A percentile compares a stretch with the other conserved stretches of the same genome.
Evolutionary conservation across 306 rosid species (phyloP).

Genomic region (Vachellia collinsii): DNA sequence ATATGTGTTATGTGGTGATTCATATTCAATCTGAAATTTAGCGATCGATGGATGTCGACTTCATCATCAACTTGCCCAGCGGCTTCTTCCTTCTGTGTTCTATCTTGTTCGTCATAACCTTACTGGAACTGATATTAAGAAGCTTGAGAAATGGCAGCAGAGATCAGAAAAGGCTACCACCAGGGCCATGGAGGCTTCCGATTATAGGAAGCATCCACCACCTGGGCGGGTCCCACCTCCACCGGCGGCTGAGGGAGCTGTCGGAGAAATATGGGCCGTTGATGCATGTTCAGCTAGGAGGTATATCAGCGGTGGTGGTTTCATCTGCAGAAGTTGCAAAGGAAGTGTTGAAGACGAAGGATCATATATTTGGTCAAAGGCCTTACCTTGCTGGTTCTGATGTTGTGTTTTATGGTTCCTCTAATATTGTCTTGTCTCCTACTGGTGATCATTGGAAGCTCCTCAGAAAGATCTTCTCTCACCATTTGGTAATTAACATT

Average conservation of each 20-base stretch:
- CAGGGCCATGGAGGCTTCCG: not conserved
- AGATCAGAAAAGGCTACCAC: not conserved
- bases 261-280: constrained; percentile 36
- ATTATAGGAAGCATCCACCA: constrained; percentile 35
- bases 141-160: not conserved
- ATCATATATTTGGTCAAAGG: constrained; percentile 21
- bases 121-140: not conserved
- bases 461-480: constrained; percentile 30
- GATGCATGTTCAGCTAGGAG: constrained; percentile 35
- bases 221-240: constrained; percentile 2
- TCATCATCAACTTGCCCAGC: not conserved
- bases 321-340: constrained; percentile 46
- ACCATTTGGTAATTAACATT: not conserved
- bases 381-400: not conserved
- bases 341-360: constrained; percentile 43
- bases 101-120: not conserved
- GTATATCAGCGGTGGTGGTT: constrained; percentile 19
- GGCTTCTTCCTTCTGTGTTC: not conserved
- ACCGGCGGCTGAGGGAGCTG: constrained; percentile 6
- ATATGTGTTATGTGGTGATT: not conserved
- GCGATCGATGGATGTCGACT: not conserved
- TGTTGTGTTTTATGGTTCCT: not conserved
- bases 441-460: constrained; percentile 26
- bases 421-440: constrained; percentile 23
- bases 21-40: not conserved